phyloP scores from a whole-genome alignment of 1,139 yeast species.

The Zygosaccharomyces pseudobailii region DNA sequence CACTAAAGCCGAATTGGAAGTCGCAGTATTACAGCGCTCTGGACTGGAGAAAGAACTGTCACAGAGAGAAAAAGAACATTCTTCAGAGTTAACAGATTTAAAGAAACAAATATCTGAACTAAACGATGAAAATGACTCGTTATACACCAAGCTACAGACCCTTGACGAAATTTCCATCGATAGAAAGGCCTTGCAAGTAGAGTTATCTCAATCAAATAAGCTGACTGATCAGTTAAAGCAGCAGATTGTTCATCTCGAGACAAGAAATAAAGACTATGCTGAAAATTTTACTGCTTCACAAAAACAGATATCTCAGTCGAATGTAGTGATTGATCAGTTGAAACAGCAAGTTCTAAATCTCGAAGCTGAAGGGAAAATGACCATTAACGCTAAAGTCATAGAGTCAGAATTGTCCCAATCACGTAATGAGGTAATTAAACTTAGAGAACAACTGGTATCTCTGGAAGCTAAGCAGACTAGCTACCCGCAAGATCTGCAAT shows the following conservation, averaged over 20 bases:
- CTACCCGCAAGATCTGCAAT: slow-evolving; percentile 36
- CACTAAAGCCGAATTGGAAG: slow-evolving; percentile 47
- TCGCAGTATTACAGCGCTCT: slow-evolving; percentile 40
- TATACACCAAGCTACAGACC: slow-evolving; percentile 17
- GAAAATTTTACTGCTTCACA: not conserved
- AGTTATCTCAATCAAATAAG: slow-evolving; percentile 3
- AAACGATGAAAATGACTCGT: slow-evolving; percentile 54
- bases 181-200: not conserved
- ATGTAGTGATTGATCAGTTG: not conserved
- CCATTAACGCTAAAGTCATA: slow-evolving; percentile 63
- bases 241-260: not conserved
- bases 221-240: slow-evolving; percentile 3
- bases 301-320: not conserved
- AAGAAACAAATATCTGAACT: slow-evolving; percentile 49
- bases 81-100: slow-evolving; percentile 44
- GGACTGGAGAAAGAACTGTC: slow-evolving; percentile 40
- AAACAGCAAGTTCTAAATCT: slow-evolving; percentile 34
- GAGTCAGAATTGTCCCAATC: slow-evolving; percentile 64
- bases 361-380: slow-evolving; percentile 17
- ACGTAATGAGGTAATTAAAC: slow-evolving; percentile 52
- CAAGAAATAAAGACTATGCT: not conserved
- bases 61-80: slow-evolving; percentile 36
- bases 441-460: slow-evolving; percentile 27
- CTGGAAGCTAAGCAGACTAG: not conserved
- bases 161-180: not conserved